Conservation (phyloP, 1,284 basidiomycete species). For the Trichosporon inkin region DNA sequence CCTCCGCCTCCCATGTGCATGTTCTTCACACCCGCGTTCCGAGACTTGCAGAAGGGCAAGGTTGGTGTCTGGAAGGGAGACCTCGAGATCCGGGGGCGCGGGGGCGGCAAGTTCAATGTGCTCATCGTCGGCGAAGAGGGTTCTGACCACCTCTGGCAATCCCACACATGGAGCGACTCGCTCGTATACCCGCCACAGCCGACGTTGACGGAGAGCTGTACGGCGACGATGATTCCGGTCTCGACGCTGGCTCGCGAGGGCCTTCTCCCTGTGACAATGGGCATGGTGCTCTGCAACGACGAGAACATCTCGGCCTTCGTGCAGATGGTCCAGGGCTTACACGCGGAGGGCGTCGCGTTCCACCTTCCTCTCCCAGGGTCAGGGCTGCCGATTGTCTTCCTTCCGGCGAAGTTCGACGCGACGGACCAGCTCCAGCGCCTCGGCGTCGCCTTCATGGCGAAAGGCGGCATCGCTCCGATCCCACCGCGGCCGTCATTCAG, state of each 20-base stretch:
- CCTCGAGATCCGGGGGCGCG: constrained; percentile 36
- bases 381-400: constrained; percentile 40
- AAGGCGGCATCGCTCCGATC: constrained; percentile 30
- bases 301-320: constrained; percentile 35
- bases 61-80: constrained; percentile 47
- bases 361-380: constrained; percentile 34
- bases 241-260: constrained; percentile 45
- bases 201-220: constrained; percentile 25
- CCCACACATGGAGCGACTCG: constrained; percentile 33
- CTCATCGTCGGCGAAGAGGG: constrained; percentile 41
- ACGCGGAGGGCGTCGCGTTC: constrained; percentile 46
- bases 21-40: constrained; percentile 45
- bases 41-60: constrained; percentile 42
- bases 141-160: constrained; percentile 43
- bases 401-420: constrained; percentile 47
- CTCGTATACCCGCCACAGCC: constrained; percentile 32
- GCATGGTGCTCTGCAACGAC: constrained; percentile 48
- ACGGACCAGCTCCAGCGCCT: constrained; percentile 41
- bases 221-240: constrained; percentile 45
- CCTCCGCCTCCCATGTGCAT: constrained; percentile 49
- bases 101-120: constrained; percentile 42
- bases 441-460: constrained; percentile 46
- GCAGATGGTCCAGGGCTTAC: constrained; percentile 43
- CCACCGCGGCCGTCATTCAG: background rate
- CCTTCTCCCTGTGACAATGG: constrained; percentile 42